A percentile compares a stretch with the other conserved stretches of the same genome.
Evolutionary conservation across 371 early-diverging fungal genomes (phyloP).

Genomic region (Circinella minor): DNA sequence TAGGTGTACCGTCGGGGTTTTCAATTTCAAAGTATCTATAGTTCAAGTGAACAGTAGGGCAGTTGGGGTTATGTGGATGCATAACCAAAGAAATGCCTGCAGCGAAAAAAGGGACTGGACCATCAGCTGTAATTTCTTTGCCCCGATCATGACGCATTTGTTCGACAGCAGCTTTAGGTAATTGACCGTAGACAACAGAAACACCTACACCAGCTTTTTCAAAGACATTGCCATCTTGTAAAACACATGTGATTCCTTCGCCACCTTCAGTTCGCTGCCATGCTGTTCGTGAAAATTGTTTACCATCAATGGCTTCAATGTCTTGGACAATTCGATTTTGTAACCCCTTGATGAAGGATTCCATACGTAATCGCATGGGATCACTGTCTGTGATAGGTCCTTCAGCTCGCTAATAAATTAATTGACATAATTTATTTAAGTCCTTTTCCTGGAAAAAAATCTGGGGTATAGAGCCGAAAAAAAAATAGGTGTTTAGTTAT

Average conservation of each 20-base stretch:
- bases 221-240: constrained; percentile 90
- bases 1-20: constrained; percentile 61
- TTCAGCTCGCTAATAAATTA: constrained; percentile 21
- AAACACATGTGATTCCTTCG: constrained; percentile 89
- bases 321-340: constrained; percentile 73
- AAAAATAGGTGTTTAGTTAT: neutral
- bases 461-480: neutral
- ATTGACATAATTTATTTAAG: neutral
- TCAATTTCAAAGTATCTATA: constrained; percentile 97
- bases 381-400: constrained; percentile 38
- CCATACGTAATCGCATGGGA: constrained; percentile 88
- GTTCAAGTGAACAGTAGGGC: constrained; percentile 96
- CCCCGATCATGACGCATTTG: constrained; percentile 83
- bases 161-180: constrained; percentile 73
- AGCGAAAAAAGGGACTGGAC: constrained; percentile 77
- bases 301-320: constrained; percentile 66
- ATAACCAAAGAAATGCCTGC: constrained; percentile 93
- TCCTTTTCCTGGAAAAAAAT: too few relatives aligned
- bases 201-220: constrained; percentile 96
- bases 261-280: constrained; percentile 89
- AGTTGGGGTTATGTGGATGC: constrained; percentile 95
- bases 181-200: constrained; percentile 77
- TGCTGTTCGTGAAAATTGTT: constrained; percentile 72
- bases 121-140: constrained; percentile 50
- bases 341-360: constrained; percentile 71